Conservation (phyloP, 2,329 filamentous ascomycete species). For the Dothideomycetes sp. region DNA sequence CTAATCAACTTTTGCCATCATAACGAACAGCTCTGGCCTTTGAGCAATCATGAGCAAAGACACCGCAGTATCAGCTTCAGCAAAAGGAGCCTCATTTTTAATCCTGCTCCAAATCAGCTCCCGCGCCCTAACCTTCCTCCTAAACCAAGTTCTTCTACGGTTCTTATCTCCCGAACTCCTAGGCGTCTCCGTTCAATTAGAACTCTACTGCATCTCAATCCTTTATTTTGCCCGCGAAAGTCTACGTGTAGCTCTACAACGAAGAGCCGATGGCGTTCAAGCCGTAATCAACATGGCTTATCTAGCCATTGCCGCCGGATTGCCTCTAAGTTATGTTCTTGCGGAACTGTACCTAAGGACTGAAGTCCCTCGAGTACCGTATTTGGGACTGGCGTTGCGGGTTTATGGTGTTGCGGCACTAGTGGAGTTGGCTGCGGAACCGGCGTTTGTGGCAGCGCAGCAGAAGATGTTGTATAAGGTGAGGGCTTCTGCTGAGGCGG, state of each 20-base stretch:
- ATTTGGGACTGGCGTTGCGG: conserved; percentile 49
- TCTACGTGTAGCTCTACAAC: conserved; percentile 80
- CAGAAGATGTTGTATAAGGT: conserved; percentile 70
- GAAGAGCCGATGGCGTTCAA: conserved; percentile 53
- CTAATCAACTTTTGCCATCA: no score
- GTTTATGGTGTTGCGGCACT: conserved; percentile 50
- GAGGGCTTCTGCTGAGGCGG: conserved; percentile 73
- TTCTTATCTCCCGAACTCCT: conserved; percentile 78
- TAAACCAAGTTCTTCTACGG: conserved; percentile 84
- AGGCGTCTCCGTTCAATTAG: conserved; percentile 79
- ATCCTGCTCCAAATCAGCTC: conserved; percentile 82
- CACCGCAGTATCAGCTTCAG: conserved; percentile 35
- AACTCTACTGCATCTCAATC: conserved; percentile 87
- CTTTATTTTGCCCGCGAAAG: conserved; percentile 91
- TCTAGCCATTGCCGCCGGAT: conserved; percentile 61
- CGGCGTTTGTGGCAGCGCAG: conserved; percentile 81
- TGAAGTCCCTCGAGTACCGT: conserved; percentile 48
- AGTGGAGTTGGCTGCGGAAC: conserved; percentile 76
- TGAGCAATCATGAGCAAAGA: conserved; percentile 22
- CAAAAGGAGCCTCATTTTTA: conserved; percentile 72
- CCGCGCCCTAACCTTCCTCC: conserved; percentile 78
- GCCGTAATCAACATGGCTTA: conserved; percentile 84
- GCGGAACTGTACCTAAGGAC: conserved; percentile 58
- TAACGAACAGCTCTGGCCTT: no score
- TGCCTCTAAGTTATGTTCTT: conserved; percentile 54